Evolutionary conservation across 495 filamentous ascomycete genomes (phyloP), one percentile per base, ranked within the genome.

Genomic region (Penicillium atrosanguineum): DNA sequence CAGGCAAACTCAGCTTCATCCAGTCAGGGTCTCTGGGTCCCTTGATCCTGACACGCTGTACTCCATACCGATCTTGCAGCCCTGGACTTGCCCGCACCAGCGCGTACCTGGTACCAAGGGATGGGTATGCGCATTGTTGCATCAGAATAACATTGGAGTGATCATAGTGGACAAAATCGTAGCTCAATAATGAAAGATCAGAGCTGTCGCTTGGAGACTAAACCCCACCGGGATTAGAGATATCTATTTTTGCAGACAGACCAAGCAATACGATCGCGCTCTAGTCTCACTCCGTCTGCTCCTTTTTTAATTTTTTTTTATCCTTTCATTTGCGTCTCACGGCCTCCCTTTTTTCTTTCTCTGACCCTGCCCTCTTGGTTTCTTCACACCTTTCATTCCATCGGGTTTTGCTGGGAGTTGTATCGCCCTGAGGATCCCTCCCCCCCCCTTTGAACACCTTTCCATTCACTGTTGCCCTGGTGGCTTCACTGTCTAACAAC

Each of bases 171-270:
- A 4, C 31, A 31, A 31, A 31, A 31, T 6, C 7, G 7, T 12
- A 31, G 23, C 7, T 7, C 7, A 31, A 31, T 34, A 34, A 14
- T 34, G 9, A 15, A 14, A 14, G 31, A 34, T 34, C 3, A 14
- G 31, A 34, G 31, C 31, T 34, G 31, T 34, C 31, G 43, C 5
- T 23, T 36, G 1, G 44, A 34, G 20, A 44, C 57, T 60, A 60
- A 47, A 29, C 57, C 53, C 26, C 23, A 45, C 46, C n/a, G 48
- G 49, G 56, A 20, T 25, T 55, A 63, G 56, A 55, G 54, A 58
- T 44, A 48, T 57, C 63, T 65, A 65, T 65, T 65, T 65, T 65
- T 63, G 60, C 55, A 19, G 20, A 6, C 19, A 16, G 18, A 19
- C 46, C 25, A 45, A 48, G 44, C 41, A 48, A 44, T 44, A 48